These are phyloP conservation scores for Besnoitia besnoiti DNA, from an alignment of 169 alveolate genomes.

Conservation along the genomic window DNA sequence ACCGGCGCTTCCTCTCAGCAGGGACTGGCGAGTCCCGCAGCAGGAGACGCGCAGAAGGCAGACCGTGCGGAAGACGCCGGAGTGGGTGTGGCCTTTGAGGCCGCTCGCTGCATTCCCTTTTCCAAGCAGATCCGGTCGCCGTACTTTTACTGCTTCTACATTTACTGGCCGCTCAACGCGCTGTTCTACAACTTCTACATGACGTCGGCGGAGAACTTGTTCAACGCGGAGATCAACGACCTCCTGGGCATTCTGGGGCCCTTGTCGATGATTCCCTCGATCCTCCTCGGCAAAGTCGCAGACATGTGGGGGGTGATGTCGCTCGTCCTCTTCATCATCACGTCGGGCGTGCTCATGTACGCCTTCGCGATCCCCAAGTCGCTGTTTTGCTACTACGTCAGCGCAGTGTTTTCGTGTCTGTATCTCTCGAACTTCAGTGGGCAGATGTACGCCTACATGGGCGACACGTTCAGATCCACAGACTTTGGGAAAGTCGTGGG, in stretches of 20 bases:
- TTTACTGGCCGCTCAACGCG: conserved; percentile 54
- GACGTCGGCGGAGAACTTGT: conserved; percentile 46
- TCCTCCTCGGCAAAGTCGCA: conserved; percentile 14
- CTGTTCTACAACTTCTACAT: conserved; percentile 50
- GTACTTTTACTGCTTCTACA: conserved; percentile 35
- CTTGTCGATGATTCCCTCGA: conserved; percentile 44
- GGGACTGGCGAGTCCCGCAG: background rate
- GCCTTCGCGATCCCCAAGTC: conserved; percentile 1
- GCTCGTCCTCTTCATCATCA: conserved; percentile 28
- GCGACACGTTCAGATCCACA: conserved; percentile 35
- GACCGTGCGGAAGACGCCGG: background rate
- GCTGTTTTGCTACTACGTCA: conserved; percentile 8
- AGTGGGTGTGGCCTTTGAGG: background rate
- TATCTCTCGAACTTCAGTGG: conserved; percentile 59
- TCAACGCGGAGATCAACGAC: conserved; percentile 35
- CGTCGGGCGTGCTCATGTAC: conserved; percentile 43
- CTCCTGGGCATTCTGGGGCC: conserved; percentile 56
- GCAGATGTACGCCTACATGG: conserved; percentile 57
- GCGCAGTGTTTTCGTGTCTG: conserved; percentile 38
- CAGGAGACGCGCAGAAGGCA: background rate
- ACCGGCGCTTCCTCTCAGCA: background rate
- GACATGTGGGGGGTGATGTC: conserved; percentile 39
- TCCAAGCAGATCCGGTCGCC: conserved; percentile 11
- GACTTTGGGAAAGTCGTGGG: conserved; percentile 64
- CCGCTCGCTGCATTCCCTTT: background rate